A percentile compares a stretch with the other conserved stretches of the same genome.
These are phyloP conservation scores for Phanerochaete carnosa DNA, from an alignment of 768 basidiomycete species.

Conservation along the genomic window DNA sequence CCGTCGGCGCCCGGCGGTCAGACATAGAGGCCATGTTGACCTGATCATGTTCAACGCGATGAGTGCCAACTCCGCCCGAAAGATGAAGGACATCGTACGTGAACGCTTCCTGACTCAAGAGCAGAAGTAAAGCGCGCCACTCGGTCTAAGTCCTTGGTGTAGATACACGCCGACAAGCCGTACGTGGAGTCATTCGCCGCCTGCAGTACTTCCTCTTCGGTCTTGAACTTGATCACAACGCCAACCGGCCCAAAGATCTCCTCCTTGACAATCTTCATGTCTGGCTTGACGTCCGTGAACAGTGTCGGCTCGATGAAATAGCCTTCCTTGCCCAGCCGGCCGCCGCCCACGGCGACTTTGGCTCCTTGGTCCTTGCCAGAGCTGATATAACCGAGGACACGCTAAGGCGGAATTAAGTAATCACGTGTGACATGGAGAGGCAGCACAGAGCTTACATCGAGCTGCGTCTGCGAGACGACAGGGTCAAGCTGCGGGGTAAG, in stretches of 20 bases:
- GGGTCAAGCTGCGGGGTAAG: constrained; percentile 43
- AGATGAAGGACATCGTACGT: no score
- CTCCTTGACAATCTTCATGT: constrained; percentile 73
- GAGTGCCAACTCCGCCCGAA: no score
- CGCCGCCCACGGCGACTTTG: constrained; percentile 60
- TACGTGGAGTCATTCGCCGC: constrained; percentile 45
- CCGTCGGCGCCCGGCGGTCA: no score
- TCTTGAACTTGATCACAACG: constrained; percentile 73
- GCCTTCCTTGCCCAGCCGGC: constrained; percentile 53
- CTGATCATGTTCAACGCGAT: no score
- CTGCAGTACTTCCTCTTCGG: constrained; percentile 32
- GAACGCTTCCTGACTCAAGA: no score
- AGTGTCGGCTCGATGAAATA: constrained; percentile 76
- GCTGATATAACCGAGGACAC: constrained; percentile 75
- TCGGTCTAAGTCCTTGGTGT: constrained; percentile 41
- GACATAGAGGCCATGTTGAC: no score
- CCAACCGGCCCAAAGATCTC: constrained; percentile 84
- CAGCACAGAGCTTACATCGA: constrained; percentile 28
- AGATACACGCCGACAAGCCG: constrained; percentile 48
- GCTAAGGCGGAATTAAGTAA: constrained; percentile 34
- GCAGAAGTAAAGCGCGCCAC: constrained; percentile 38
- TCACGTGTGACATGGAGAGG: not conserved
- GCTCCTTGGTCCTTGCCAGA: constrained; percentile 68
- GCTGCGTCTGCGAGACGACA: constrained; percentile 43
- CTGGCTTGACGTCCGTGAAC: constrained; percentile 59